Conservation (phyloP, 1,284 basidiomycete genomes). For the Ganoderma lucidum region DNA sequence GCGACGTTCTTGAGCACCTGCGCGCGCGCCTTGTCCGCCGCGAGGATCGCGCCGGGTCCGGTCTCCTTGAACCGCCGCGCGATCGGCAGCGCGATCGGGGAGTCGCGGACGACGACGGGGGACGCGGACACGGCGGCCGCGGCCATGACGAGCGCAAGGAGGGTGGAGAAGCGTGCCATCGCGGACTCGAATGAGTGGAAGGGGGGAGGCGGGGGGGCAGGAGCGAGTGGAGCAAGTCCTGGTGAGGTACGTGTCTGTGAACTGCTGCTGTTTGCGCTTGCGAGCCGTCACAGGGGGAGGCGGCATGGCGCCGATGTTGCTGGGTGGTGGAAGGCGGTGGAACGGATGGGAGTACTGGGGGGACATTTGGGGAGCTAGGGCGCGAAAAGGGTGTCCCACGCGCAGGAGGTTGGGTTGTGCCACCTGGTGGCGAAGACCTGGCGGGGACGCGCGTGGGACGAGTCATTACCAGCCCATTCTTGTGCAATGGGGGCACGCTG, state of each 20-base stretch:
- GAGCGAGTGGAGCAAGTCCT: not conserved
- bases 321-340: too few species aligned
- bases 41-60: constrained; percentile 28
- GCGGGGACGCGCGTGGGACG: too few species aligned
- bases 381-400: too few species aligned
- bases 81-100: constrained; percentile 32
- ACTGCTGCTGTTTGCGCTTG: too few species aligned
- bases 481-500: too few species aligned
- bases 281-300: too few species aligned
- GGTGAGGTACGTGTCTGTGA: not conserved
- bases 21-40: constrained; percentile 35
- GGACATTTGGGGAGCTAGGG: too few species aligned
- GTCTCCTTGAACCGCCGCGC: constrained; percentile 37
- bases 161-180: not conserved
- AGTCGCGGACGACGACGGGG: constrained; percentile 1
- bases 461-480: too few species aligned
- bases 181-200: not conserved
- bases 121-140: not conserved
- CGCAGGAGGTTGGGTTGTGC: too few species aligned
- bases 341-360: too few species aligned
- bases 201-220: not conserved
- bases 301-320: too few species aligned
- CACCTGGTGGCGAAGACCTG: too few species aligned
- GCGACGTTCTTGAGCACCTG: constrained; percentile 31
- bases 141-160: not conserved